These are phyloP conservation scores for Crithidia expoeki DNA, from an alignment of 208 protist genomes.

Conservation along the genomic window DNA sequence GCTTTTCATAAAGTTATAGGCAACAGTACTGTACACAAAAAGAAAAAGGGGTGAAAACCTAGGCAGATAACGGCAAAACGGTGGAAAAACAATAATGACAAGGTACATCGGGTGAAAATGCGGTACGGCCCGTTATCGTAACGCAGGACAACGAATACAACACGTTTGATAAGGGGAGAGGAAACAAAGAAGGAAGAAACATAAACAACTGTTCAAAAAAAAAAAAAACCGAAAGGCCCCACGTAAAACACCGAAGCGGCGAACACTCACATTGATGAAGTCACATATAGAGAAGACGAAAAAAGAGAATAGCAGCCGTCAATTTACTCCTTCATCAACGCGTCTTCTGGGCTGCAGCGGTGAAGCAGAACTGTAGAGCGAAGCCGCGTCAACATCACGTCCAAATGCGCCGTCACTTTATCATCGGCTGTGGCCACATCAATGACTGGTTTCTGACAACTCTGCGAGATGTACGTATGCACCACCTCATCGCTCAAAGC, in stretches of 20 bases:
- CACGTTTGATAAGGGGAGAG: background rate
- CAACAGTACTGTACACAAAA: background rate
- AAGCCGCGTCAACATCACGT: constrained; percentile 58
- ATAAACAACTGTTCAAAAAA: background rate
- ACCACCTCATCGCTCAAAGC: constrained; percentile 51
- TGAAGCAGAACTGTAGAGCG: constrained; percentile 71
- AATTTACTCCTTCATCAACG: constrained; percentile 2
- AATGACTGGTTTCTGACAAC: constrained; percentile 61
- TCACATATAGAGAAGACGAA: constrained; percentile 7
- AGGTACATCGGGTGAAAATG: no score
- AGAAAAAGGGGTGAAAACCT: background rate
- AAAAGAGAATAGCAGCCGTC: constrained; percentile 16
- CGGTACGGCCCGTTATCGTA: no score
- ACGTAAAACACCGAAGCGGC: background rate
- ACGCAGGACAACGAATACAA: no score
- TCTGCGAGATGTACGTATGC: constrained; percentile 56
- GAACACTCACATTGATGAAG: constrained; percentile 6
- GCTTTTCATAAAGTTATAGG: background rate
- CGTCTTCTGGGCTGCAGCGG: constrained; percentile 44
- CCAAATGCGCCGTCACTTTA: constrained; percentile 40
- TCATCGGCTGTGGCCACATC: constrained; percentile 65
- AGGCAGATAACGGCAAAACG: background rate
- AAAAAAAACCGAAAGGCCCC: background rate
- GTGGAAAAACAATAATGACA: background rate
- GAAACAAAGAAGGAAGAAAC: background rate